Evolutionary conservation across 768 basidiomycete species (phyloP), one percentile per base, ranked within the genome.

Genomic region (Hericium coralloides): DNA sequence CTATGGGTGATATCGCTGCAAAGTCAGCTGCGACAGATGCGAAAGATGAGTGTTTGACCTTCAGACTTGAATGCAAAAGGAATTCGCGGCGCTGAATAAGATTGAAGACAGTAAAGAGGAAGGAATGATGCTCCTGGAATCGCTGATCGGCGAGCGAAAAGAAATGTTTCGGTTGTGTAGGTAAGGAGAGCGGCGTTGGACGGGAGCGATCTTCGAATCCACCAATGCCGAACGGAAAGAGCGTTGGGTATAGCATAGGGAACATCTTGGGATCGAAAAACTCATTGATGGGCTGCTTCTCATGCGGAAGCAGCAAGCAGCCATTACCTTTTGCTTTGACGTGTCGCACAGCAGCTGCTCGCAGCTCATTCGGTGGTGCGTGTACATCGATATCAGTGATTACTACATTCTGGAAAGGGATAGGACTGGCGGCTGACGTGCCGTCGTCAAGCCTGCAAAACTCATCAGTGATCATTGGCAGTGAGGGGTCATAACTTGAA

Each of bases 221-320:
- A 2, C 76, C 74, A 18, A 71, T 59, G 0, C 77, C 74, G 63
- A 71, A 77, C 0, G 76, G 76, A 64, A 71, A 78, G 0, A 79
- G 55, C 0, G 74, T 73, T 2, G 76, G 75, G 62, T 73, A 77
- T 8, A 75, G 69, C 60, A 64, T 67, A 4, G 74, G 75, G 49
- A 79, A 73, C 10, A 77, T 41, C 9, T 49, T 7, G 1, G 70
- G 69, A 58, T 76, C 73, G 37, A 58, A 58, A 61, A 72, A 74
- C 53, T 75, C 72, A 62, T 72, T 72, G 0, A 66, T 65, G 7
- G 72, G 69, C 4, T 23, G 14, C 15, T 64, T 55, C n/a, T 59
- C 69, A 60, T 74, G 74, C 4, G 65, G 64, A 38, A 74, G 58
- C 48, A 69, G 50, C n/a, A 74, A 41, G 56, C 61, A 69, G 12